Base-by-base conservation (phyloP, 164 flowering plant species). In the Aristolochia fimbriata region DNA sequence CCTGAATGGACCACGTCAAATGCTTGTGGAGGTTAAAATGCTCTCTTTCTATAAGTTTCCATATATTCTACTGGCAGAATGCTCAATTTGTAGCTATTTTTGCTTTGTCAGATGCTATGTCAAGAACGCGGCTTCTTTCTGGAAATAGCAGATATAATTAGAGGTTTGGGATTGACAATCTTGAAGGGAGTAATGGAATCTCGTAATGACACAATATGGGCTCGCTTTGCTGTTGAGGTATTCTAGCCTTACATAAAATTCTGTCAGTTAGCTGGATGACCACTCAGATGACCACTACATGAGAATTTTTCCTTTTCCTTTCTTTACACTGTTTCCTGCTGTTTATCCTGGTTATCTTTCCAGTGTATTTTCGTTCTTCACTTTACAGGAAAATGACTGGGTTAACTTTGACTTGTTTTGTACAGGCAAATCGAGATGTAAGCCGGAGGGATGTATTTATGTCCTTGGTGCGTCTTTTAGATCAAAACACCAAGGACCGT, bases 371-470 rank as follows among this genome's bases (percentile, higher is more conserved):
- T 2, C 11, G 17, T 45, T 4, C 7, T 10, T 7, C 23, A 16
- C 13, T n/a, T 49, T 3, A 13, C 21, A 27, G 11, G 1, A 19
- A 13, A 33, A 49, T 52, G 17, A 49, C 19, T 46, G n/a, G 15
- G 15, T 25, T 27, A 31, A 60, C 20, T 16, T 51, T 51, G 19
- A 4, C 22, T 4, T 43, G 8, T 15, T 37, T 49, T 63, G 27
- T 15, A 10, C 87, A 93, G 99, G 97, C 99, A 61, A 82, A 86
- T 70, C 75, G 91, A 64, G 96, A 91, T 43, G 80, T 91, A 4
- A 86, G 95, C 30, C 88, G 99, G 69, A 83, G 85, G 89, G 99
- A 94, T 66, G 80, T 94, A 67, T 94, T 94, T 64, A 59, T 85
- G 61, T 81, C 96, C 17, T 83, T 94, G 27, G 95, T 88, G 68